Evolutionary conservation across 257 asterid species (phyloP).

Genomic region (Ligustrum vulgare): DNA sequence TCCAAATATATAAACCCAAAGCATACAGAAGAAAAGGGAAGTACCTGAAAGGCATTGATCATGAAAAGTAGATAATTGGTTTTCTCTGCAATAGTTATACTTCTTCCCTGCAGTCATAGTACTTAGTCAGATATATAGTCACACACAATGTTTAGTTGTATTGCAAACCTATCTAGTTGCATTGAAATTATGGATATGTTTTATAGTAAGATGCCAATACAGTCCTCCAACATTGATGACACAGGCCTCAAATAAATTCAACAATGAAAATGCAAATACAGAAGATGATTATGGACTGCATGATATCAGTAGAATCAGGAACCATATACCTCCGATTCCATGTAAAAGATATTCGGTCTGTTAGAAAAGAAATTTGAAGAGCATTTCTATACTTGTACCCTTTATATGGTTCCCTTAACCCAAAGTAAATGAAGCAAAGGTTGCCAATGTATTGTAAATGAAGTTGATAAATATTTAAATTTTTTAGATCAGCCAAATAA

Average conservation of each 20-base stretch:
- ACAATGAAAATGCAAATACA: background rate
- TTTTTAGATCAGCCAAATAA: background rate
- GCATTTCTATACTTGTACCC: background rate
- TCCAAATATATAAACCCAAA: background rate
- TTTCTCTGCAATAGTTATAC: conserved; percentile 81
- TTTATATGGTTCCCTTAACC: background rate
- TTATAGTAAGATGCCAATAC: conserved; percentile 14
- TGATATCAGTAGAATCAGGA: conserved; percentile 13
- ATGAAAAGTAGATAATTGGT: conserved; percentile 89
- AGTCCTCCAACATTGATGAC: conserved; percentile 3
- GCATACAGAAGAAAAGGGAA: conserved; percentile 9
- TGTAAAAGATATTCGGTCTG: background rate
- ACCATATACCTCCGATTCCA: background rate
- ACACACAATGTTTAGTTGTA: conserved; percentile 9
- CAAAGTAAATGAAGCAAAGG: background rate
- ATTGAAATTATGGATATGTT: conserved; percentile 13
- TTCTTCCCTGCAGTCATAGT: conserved; percentile 79
- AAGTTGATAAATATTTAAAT: background rate
- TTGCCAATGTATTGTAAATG: background rate
- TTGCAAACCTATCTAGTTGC: background rate
- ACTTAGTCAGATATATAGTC: conserved; percentile 14
- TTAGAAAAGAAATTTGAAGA: background rate
- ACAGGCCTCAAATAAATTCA: conserved; percentile 3
- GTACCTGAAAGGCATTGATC: conserved; percentile 98
- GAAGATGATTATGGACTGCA: background rate